A percentile compares a stretch with the other conserved stretches of the same genome.
phyloP scores from a whole-genome alignment of 2,329 filamentous ascomycete genomes.

The Paramyrothecium roridum region DNA sequence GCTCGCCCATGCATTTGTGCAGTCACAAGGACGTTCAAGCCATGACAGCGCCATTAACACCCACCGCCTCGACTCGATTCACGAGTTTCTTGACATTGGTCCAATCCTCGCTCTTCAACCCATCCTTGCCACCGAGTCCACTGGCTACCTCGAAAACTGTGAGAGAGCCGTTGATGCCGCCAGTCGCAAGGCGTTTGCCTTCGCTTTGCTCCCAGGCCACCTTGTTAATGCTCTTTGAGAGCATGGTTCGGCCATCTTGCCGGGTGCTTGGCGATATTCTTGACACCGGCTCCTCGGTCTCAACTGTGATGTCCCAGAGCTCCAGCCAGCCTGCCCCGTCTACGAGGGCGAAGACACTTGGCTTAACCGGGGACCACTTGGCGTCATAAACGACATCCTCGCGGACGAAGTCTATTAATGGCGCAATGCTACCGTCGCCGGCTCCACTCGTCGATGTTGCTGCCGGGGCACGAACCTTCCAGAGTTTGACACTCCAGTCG shows the following conservation, averaged over 20 bases:
- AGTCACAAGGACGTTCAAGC: slow-evolving; percentile 20
- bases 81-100: slow-evolving; percentile 87
- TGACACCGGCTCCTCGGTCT: slow-evolving; percentile 87
- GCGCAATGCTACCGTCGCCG: slow-evolving; percentile 56
- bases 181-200: slow-evolving; percentile 82
- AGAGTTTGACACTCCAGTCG: slow-evolving; percentile 96
- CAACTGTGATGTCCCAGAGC: slow-evolving; percentile 90
- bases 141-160: slow-evolving; percentile 90
- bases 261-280: slow-evolving; percentile 69
- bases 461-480: slow-evolving; percentile 84
- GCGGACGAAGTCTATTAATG: slow-evolving; percentile 84
- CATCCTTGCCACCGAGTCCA: slow-evolving; percentile 80
- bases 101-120: slow-evolving; percentile 86
- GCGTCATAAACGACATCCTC: slow-evolving; percentile 98
- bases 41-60: slow-evolving; percentile 44
- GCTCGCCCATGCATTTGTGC: neutral
- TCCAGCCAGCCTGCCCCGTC: slow-evolving; percentile 91
- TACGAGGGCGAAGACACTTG: slow-evolving; percentile 90
- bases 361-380: slow-evolving; percentile 90
- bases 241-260: slow-evolving; percentile 63
- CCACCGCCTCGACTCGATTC: slow-evolving; percentile 66
- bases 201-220: slow-evolving; percentile 90
- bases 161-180: slow-evolving; percentile 85
- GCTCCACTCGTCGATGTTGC: slow-evolving; percentile 61
- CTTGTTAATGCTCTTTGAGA: slow-evolving; percentile 88